phyloP scores from a whole-genome alignment of 2,329 filamentous ascomycete genomes.

The Stagonosporopsis cucurbitacearum region DNA sequence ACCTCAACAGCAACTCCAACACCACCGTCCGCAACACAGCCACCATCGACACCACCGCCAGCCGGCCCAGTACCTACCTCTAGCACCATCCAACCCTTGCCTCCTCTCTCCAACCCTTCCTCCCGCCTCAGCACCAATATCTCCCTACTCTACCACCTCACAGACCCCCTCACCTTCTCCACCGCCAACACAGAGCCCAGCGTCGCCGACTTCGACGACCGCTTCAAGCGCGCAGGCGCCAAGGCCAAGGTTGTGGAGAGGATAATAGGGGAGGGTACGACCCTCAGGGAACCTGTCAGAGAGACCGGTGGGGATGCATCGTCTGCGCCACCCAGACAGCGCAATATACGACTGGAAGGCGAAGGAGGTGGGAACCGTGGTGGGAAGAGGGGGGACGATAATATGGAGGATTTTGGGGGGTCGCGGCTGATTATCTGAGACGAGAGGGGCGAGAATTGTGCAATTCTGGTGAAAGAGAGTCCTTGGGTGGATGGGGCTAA shows the following conservation, averaged over 20 bases:
- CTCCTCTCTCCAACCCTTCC: neutral
- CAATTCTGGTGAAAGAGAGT: neutral
- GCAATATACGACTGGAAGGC: slow-evolving; percentile 25
- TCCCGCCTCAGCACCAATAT: slow-evolving; percentile 78
- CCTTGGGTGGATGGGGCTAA: no score
- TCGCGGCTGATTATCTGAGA: slow-evolving; percentile 26
- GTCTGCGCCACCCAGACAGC: neutral
- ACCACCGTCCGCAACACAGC: no score
- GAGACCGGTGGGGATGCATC: no score
- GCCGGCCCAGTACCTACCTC: no score
- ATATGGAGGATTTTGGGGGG: slow-evolving; percentile 45
- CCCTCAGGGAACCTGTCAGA: neutral
- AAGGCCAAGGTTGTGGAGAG: slow-evolving; percentile 87
- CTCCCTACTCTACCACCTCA: slow-evolving; percentile 73
- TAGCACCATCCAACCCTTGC: neutral
- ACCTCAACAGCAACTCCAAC: neutral
- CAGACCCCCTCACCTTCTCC: slow-evolving; percentile 77
- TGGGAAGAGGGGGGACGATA: slow-evolving; percentile 34
- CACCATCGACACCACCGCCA: no score
- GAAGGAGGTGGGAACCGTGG: slow-evolving; percentile 12
- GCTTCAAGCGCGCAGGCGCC: slow-evolving; percentile 79
- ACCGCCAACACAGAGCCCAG: slow-evolving; percentile 86
- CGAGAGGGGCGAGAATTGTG: neutral
- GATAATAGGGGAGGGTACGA: slow-evolving; percentile 57
- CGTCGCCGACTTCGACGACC: slow-evolving; percentile 90